Base-by-base conservation (phyloP, 2,329 filamentous ascomycete species). In the Metarhizium album region DNA sequence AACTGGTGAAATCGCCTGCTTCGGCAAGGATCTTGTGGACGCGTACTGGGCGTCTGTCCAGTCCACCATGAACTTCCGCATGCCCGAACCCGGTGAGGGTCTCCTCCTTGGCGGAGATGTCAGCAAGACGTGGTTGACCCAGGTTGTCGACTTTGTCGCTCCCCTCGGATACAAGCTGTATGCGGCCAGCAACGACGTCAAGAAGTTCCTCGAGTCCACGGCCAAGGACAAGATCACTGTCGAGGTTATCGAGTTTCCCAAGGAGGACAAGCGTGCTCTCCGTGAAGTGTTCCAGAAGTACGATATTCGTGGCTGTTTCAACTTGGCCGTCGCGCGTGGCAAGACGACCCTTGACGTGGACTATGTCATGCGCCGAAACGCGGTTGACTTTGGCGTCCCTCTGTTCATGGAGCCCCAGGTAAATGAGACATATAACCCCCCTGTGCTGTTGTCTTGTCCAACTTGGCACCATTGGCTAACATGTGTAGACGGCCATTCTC, bases 341-440 rank as follows among this genome's bases (percentile, higher is more conserved):
- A 90, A 87, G 76, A 91, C 86, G 37, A 76, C 88, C 54, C 74
- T 87, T 54, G 93, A 98, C 65, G 88, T 94, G 64, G 90, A 98
- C 74, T 98, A 98, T 63, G 90, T 98, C 52, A 97, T 97, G 91
- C 83, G 93, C 63, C 83, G 93, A 67, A 98, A 98, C 65, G 93
- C 93, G 27, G 93, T 98, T 51, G 93, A 98, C 73, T 98, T 98
- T 68, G 91, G 91, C 60, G 90, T 97, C 31, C 93, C 93, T 46
- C 76, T 98, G 51, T 97, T 98, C 70, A 96, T 96, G 90, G 91
- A 97, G 75, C 89, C 90, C 50, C 91, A 93, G 84, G 90, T 94
- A 75, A 74, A 81, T 68, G 22, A 18, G 47, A 47, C 50, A 42
- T 31, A n/a, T n/a, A n/a, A n/a, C n/a, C n/a, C 35, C 37, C 37